phyloP scores from a whole-genome alignment of 2,329 filamentous ascomycete genomes.

The Alternaria consortialis region DNA sequence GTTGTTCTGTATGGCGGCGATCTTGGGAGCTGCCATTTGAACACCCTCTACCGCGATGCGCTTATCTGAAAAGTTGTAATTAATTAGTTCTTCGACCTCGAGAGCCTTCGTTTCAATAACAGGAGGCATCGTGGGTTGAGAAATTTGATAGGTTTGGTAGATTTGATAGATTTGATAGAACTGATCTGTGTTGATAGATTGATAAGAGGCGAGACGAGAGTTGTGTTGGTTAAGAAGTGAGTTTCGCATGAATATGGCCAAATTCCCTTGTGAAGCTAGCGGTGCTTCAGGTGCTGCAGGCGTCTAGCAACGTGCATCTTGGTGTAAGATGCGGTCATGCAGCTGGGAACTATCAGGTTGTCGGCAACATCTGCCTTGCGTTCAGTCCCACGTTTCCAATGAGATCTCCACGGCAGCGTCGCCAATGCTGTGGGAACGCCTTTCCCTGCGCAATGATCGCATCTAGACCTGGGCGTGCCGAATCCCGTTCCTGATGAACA shows the following conservation, averaged over 20 bases:
- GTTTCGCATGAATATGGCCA: neutral
- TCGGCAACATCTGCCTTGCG: no score
- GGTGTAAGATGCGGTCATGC: neutral
- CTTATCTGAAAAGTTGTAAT: slow-evolving; percentile 20
- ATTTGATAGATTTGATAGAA: neutral
- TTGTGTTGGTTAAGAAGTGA: neutral
- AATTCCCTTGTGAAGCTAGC: neutral
- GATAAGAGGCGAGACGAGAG: neutral
- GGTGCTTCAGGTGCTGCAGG: neutral
- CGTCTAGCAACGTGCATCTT: neutral
- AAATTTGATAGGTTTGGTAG: no score
- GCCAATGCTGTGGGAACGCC: neutral
- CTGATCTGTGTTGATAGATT: neutral
- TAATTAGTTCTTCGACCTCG: slow-evolving; percentile 14
- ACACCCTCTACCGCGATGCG: slow-evolving; percentile 19
- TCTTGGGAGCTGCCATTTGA: slow-evolving; percentile 18
- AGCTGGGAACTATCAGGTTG: neutral
- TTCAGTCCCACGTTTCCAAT: neutral
- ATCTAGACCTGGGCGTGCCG: slow-evolving; percentile 12
- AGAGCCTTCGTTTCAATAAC: neutral
- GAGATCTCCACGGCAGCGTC: neutral
- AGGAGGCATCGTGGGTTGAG: neutral
- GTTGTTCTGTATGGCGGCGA: neutral
- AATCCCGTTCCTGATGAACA: slow-evolving; percentile 11
- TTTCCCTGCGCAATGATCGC: slow-evolving; percentile 10